A percentile compares a stretch with the other conserved stretches of the same genome.
Conservation (phyloP, 805 yeast species). For the Sugiyamaella mastotermitis region DNA sequence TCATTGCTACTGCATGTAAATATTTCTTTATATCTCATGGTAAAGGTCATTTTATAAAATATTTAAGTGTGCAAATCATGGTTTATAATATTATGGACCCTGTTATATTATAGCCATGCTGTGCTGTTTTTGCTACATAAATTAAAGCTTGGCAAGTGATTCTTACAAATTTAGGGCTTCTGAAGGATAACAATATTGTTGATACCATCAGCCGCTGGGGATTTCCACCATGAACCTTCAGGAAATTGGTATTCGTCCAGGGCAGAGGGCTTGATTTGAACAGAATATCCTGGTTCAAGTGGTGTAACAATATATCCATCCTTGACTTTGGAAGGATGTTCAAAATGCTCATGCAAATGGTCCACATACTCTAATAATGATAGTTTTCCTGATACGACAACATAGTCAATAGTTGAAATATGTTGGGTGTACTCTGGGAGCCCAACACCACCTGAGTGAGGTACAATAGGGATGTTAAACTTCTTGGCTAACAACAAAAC, state of each 20-base stretch:
- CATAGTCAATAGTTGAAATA: slow-evolving; percentile 26
- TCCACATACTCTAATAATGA: slow-evolving; percentile 27
- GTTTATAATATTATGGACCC: too few species aligned
- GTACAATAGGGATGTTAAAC: slow-evolving; percentile 26
- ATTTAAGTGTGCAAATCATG: too few species aligned
- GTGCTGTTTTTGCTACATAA: too few species aligned
- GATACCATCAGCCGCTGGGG: slow-evolving; percentile 14
- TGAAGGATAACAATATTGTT: slow-evolving; percentile 6
- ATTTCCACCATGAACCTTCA: slow-evolving; percentile 25
- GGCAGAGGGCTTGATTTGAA: slow-evolving; percentile 22
- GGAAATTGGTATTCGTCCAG: slow-evolving; percentile 24
- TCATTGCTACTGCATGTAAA: too few species aligned
- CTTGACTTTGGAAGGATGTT: slow-evolving; percentile 22
- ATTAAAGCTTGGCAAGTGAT: too few species aligned
- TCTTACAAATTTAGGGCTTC: slow-evolving; percentile 1
- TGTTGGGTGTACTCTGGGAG: slow-evolving; percentile 29
- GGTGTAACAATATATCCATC: slow-evolving; percentile 27
- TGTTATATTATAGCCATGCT: too few species aligned
- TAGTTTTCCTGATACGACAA: slow-evolving; percentile 25
- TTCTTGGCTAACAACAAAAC: slow-evolving; percentile 28
- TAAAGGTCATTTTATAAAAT: too few species aligned
- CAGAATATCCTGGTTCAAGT: slow-evolving; percentile 26
- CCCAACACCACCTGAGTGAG: slow-evolving; percentile 30
- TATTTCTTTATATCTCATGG: too few species aligned
- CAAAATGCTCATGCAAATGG: slow-evolving; percentile 25